Conservation (phyloP, 2,329 filamentous ascomycete genomes). For the Trichoderma endophyticum region DNA sequence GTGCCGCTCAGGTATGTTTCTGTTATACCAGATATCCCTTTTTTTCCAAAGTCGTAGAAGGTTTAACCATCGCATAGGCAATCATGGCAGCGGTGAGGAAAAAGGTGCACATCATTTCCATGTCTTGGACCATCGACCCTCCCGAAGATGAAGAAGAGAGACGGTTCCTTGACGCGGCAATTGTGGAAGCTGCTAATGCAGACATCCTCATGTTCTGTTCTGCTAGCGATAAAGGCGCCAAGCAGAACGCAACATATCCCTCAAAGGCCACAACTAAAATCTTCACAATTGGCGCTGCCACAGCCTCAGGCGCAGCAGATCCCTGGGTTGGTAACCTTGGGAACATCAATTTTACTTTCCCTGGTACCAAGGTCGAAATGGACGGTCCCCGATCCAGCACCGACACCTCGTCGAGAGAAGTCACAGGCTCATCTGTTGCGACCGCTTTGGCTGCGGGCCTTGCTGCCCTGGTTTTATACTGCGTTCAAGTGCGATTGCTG, state of each 20-base stretch:
- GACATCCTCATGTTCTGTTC: slow-evolving; percentile 40
- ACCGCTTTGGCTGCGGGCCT: slow-evolving; percentile 32
- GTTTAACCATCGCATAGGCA: slow-evolving; percentile 25
- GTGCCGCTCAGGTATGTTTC: slow-evolving; percentile 27
- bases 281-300: slow-evolving; percentile 31
- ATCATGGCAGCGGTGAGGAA: slow-evolving; percentile 30
- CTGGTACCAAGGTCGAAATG: slow-evolving; percentile 28
- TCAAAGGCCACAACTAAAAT: slow-evolving; percentile 23
- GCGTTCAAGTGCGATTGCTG: slow-evolving; percentile 22
- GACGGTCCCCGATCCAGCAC: background rate
- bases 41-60: background rate
- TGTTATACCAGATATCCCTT: background rate
- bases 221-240: slow-evolving; percentile 30
- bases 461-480: slow-evolving; percentile 32
- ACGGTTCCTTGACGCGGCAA: slow-evolving; percentile 27
- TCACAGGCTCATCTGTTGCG: slow-evolving; percentile 28
- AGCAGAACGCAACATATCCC: slow-evolving; percentile 18
- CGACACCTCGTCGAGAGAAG: background rate
- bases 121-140: slow-evolving; percentile 36
- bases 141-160: slow-evolving; percentile 20
- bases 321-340: slow-evolving; percentile 22
- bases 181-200: slow-evolving; percentile 26
- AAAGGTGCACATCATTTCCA: slow-evolving; percentile 36
- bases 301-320: slow-evolving; percentile 17
- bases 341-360: slow-evolving; percentile 32